Conservation (phyloP, 2,329 filamentous ascomycete species). For the Hymenoscyphus fraxineus region DNA sequence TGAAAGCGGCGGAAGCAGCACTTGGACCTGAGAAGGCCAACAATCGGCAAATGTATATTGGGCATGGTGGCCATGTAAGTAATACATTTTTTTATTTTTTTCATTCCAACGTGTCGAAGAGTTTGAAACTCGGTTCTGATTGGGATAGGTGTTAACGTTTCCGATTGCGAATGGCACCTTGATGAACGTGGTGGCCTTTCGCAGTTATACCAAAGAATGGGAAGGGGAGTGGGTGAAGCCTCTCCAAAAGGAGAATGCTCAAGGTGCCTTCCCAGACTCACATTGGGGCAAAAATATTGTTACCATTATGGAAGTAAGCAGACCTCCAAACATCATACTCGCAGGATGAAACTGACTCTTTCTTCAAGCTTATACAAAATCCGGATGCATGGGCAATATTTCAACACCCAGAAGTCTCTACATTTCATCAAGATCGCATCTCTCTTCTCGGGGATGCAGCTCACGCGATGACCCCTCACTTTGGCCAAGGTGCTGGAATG, state of each 20-base stretch:
- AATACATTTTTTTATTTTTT: conserved; percentile 46
- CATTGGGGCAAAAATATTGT: conserved; percentile 36
- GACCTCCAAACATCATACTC: conserved; percentile 7
- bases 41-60: conserved; percentile 43
- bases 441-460: conserved; percentile 57
- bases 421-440: conserved; percentile 41
- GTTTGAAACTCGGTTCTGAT: neutral
- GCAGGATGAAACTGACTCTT: neutral
- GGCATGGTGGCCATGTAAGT: conserved; percentile 52
- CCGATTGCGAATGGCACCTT: conserved; percentile 51
- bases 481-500: conserved; percentile 54
- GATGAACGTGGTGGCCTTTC: conserved; percentile 53
- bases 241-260: conserved; percentile 41
- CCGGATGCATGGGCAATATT: conserved; percentile 45
- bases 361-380: conserved; percentile 37
- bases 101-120: neutral
- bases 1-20: conserved; percentile 44
- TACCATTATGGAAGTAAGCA: conserved; percentile 8
- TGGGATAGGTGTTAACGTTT: conserved; percentile 7
- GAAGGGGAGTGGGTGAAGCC: conserved; percentile 37
- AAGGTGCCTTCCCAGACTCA: conserved; percentile 34
- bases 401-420: conserved; percentile 39
- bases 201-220: conserved; percentile 41
- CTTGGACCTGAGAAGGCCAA: conserved; percentile 44
- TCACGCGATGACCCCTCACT: conserved; percentile 55